Base-by-base conservation (phyloP, 768 basidiomycete species). In the Gloeostereum incarnatum region DNA sequence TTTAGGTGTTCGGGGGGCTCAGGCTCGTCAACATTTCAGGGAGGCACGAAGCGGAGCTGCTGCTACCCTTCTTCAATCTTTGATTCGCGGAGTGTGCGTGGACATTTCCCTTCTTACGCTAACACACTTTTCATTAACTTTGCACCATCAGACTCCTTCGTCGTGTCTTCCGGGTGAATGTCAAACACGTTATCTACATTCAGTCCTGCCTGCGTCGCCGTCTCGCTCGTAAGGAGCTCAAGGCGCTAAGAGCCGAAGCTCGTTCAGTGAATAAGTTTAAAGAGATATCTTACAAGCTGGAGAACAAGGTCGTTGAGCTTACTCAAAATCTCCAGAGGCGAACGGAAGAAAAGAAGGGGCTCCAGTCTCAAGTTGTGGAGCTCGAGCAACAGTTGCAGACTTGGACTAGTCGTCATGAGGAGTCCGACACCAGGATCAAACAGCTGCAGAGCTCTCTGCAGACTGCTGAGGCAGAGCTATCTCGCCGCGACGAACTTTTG, bases 241-340 rank as follows among this genome's bases (percentile, higher is more conserved):
- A 83, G 50, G 66, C 63, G 7, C 75, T 99, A 46, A 82, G 74
- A 53, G 75, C 81, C 6, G 96, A 99, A 59, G 96, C 96, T 5
- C 89, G 92, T 36, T 98, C 96, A 1, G 93, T 93, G 20, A 86
- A 88, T 48, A 96, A 92, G 56, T 97, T 94, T 78, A 97, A 96
- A 65, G 92, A 96, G 62, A 96, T 94, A 48, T 97, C 94, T 0
- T 98, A 98, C 55, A 80, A 78, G 49, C 71, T 99, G 40, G 96
- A 99, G 66, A 99, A 98, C 71, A 99, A 98, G 64, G 96, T 99
- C 31, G 90, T 99, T 42, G 94, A 98, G 56, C 82, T 99, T 45
- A 98, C 96, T 0, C 96, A 99, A 56, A 78, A 66, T 11, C 73
- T 99, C 9, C 96, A 97, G 59, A 81, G 73, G 52, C 81, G 94